These are phyloP conservation scores for Uronychia binucleata DNA, from an alignment of 73 alveolate genomes.

Conservation along the genomic window DNA sequence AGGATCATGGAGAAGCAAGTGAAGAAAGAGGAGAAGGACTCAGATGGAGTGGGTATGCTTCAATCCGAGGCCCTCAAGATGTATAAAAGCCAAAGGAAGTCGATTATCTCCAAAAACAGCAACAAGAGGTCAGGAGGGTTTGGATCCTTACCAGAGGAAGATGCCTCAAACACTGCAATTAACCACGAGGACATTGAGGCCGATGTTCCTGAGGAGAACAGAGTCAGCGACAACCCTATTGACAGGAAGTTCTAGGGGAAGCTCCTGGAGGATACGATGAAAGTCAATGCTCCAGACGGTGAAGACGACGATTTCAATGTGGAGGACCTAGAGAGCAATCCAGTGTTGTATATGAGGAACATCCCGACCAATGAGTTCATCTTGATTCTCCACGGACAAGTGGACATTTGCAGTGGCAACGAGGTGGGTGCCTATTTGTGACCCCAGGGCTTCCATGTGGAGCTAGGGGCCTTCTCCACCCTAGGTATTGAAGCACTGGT, in stretches of 20 bases:
- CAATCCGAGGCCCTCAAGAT: not conserved
- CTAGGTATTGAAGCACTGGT: slow-evolving; percentile 30
- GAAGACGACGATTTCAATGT: not conserved
- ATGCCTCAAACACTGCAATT: not conserved
- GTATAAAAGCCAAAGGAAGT: not conserved
- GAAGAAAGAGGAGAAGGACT: not conserved
- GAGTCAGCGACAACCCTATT: not conserved
- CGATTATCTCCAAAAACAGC: not conserved
- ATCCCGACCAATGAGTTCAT: slow-evolving; percentile 39
- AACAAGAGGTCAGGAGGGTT: not conserved
- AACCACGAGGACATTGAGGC: not conserved
- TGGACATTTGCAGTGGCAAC: slow-evolving; percentile 34
- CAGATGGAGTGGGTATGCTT: not conserved
- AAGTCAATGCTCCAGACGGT: not conserved
- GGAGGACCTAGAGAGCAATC: not conserved
- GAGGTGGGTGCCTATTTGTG: too few species aligned
- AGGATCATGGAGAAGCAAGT: not conserved
- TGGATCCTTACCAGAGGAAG: not conserved
- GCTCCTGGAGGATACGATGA: not conserved
- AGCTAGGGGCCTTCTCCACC: slow-evolving; percentile 22
- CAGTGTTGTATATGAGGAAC: slow-evolving; percentile 4
- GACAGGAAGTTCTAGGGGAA: not conserved
- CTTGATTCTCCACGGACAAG: slow-evolving; percentile 36
- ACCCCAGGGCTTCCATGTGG: slow-evolving; percentile 28
- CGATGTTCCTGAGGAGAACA: not conserved